Evolutionary conservation across 768 basidiomycete species (phyloP), one percentile per base, ranked within the genome.

Genomic region (Russula griseocarnosa): DNA sequence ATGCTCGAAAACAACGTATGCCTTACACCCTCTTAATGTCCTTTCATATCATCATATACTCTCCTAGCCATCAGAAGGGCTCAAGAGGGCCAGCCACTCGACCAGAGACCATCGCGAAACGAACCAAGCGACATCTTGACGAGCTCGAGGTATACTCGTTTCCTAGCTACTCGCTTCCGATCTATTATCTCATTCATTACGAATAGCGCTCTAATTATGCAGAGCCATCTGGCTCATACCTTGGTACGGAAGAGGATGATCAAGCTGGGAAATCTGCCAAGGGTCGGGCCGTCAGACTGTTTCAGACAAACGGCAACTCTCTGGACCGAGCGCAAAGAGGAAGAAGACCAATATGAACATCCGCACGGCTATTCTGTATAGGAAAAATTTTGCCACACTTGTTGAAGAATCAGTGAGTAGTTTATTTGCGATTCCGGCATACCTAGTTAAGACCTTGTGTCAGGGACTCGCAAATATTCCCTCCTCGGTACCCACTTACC

Each of bases 301-400:
- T 60, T 91, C 90, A 54, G 88, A 90, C 79, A 88, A 87, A 76
- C 82, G 84, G 65, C 77, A 79, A 58, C 78, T 85, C 67, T 81
- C 79, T 57, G 76, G 80, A 42, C 73, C 76, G 50, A 81, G 82
- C 24, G 80, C 82, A 42, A 79, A 75, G 69, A 87, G 84, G 79
- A 91, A 87, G 77, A 92, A 92, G 73, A 87, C 89, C 14, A 87
- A 83, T 4, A 90, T 88, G 84, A 87, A 83, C 68, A 84, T 94
- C 61, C 82, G 92, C 63, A 84, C 85, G 32, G 89, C 92, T 22
- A 77, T 94, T 40, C 74, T 94, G 51, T 94, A 94, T 74, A 85
- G 87, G 68, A 94, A 94, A 75, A 90, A 83, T 67, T 79, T 94
- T 16, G 76, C 82, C 4, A 79, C 84, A 7, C 79, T 92, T 58